These are phyloP conservation scores for Beauveria asiatica DNA, from an alignment of 2,329 filamentous ascomycete species.

Conservation along the genomic window DNA sequence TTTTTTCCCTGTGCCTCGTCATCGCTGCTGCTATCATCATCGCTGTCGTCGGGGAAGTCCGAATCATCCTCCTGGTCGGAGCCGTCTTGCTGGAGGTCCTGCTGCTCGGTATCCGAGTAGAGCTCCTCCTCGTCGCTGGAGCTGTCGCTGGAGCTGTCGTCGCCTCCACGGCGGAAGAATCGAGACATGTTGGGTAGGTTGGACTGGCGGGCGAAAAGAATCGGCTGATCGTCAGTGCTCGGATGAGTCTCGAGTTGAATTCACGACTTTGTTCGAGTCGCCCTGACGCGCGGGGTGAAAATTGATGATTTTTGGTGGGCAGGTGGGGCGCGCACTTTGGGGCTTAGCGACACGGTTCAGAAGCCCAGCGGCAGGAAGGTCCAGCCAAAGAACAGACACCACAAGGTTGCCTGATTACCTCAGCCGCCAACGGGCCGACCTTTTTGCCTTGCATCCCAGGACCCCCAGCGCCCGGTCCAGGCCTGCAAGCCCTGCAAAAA, in stretches of 20 bases:
- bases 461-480: no score
- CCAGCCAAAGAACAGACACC: not conserved
- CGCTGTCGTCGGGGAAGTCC: conserved; percentile 38
- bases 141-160: conserved; percentile 91
- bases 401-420: conserved; percentile 12
- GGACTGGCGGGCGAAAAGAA: not conserved
- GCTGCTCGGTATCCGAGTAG: conserved; percentile 70
- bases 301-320: conserved; percentile 36
- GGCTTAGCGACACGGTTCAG: conserved; percentile 26
- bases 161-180: conserved; percentile 80
- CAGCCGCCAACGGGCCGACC: conserved; percentile 1
- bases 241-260: conserved; percentile 3
- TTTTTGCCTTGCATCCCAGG: not conserved
- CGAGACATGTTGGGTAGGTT: conserved; percentile 66
- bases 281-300: conserved; percentile 19
- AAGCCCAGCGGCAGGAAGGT: not conserved
- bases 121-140: conserved; percentile 95
- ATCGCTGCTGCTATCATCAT: conserved; percentile 51
- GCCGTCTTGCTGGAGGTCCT: conserved; percentile 47
- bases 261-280: conserved; percentile 15
- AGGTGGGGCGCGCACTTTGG: conserved; percentile 29
- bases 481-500: no score
- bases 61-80: conserved; percentile 43
- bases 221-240: conserved; percentile 4
- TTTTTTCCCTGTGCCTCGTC: conserved; percentile 63